phyloP scores from a whole-genome alignment of 305 asterid species.

The Fraxinus paxiana region DNA sequence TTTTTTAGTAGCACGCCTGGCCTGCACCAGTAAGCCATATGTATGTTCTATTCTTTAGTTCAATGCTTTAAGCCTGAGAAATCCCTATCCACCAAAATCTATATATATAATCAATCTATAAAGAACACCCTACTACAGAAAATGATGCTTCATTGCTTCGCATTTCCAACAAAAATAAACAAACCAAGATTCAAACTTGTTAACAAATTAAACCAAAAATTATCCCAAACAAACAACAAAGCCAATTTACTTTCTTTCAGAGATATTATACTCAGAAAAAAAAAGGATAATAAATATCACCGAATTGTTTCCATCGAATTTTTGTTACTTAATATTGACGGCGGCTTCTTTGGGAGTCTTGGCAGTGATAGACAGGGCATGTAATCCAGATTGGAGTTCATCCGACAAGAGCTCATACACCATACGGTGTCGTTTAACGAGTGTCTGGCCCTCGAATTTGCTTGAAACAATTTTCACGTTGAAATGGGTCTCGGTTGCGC shows the following conservation, averaged over 20 bases:
- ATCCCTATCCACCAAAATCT: not conserved
- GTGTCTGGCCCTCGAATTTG: slow-evolving; percentile 67
- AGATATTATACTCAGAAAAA: not conserved
- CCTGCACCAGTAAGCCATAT: not conserved
- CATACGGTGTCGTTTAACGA: slow-evolving; percentile 82
- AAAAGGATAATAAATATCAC: not conserved
- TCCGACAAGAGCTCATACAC: slow-evolving; percentile 72
- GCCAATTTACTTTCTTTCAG: not conserved
- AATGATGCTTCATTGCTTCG: not conserved
- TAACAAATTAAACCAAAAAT: not conserved
- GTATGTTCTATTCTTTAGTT: not conserved
- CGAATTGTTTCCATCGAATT: not conserved
- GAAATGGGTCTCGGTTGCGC: slow-evolving; percentile 74
- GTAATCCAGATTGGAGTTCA: slow-evolving; percentile 78
- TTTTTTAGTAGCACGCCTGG: not conserved
- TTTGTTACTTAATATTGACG: not conserved
- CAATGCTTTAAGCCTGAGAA: not conserved
- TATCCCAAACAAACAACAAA: not conserved
- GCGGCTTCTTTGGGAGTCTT: slow-evolving; percentile 74
- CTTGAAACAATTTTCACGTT: slow-evolving; percentile 58
- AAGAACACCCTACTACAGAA: not conserved
- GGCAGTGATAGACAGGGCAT: slow-evolving; percentile 78
- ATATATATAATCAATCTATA: not conserved
- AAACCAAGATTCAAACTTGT: not conserved
- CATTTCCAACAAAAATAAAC: not conserved